phyloP scores from a whole-genome alignment of 805 yeast genomes.

The Nakazawaea wyomingensis region DNA sequence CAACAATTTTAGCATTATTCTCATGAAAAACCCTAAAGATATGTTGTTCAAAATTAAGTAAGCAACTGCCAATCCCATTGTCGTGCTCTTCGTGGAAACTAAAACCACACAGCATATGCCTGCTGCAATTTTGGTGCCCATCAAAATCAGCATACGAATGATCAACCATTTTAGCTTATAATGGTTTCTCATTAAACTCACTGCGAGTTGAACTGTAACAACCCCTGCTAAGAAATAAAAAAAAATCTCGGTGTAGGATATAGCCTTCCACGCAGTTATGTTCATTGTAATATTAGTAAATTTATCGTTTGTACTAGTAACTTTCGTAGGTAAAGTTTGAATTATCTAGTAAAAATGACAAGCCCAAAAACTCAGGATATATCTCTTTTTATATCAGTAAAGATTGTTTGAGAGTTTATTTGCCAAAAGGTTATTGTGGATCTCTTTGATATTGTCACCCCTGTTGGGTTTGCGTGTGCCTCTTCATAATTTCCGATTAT shows the following conservation, averaged over 20 bases:
- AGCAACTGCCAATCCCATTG: background rate
- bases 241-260: background rate
- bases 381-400: too few species aligned
- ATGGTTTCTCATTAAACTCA: background rate
- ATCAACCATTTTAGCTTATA: background rate
- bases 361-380: too few species aligned
- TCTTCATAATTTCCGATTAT: constrained; percentile 2
- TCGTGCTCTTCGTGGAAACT: background rate
- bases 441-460: too few species aligned
- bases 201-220: background rate
- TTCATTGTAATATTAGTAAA: background rate
- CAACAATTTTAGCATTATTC: background rate
- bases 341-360: too few species aligned
- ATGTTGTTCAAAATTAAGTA: constrained; percentile 2
- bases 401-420: too few species aligned
- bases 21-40: constrained; percentile 5
- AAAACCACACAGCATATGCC: constrained; percentile 2
- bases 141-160: background rate
- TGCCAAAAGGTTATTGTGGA: too few species aligned
- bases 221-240: background rate
- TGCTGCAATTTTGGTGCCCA: background rate
- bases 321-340: too few species aligned
- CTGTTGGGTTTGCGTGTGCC: too few species aligned
- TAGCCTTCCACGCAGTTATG: constrained; percentile 1
- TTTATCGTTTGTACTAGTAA: too few species aligned